phyloP scores from a whole-genome alignment of 805 yeast genomes.

The Candida berthetii region DNA sequence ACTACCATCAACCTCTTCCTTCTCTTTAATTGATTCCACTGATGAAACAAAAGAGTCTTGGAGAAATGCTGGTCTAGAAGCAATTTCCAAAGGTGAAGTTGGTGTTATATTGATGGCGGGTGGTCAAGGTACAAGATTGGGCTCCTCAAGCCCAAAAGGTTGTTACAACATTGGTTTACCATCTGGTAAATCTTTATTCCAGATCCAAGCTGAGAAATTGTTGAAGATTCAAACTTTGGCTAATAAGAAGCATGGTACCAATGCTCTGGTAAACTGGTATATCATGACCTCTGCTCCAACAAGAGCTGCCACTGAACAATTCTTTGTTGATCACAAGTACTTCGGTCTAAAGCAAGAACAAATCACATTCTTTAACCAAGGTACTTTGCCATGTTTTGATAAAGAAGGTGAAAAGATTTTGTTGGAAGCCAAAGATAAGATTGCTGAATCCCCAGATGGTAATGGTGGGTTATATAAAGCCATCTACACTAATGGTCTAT shows the following conservation, averaged over 20 bases:
- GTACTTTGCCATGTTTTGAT: conserved; percentile 86
- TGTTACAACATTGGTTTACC: conserved; percentile 87
- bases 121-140: conserved; percentile 96
- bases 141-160: conserved; percentile 89
- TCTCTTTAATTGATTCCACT: conserved; percentile 32
- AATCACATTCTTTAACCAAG: conserved; percentile 85
- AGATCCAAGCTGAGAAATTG: conserved; percentile 88
- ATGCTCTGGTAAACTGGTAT: conserved; percentile 63
- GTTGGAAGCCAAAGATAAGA: conserved; percentile 43
- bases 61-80: conserved; percentile 49
- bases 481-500: conserved; percentile 50
- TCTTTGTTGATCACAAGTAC: conserved; percentile 51
- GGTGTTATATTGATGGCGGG: conserved; percentile 95
- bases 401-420: conserved; percentile 65
- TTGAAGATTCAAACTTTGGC: conserved; percentile 56
- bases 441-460: conserved; percentile 93
- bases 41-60: conserved; percentile 15
- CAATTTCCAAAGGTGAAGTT: conserved; percentile 67
- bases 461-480: conserved; percentile 96
- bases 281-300: conserved; percentile 96
- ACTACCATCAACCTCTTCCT: conserved; percentile 46
- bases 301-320: conserved; percentile 63
- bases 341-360: conserved; percentile 66
- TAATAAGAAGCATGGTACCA: conserved; percentile 19
- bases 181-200: conserved; percentile 78